Evolutionary conservation across 1,284 basidiomycete genomes (phyloP).

Genomic region (Ceratobasidium sp.): DNA sequence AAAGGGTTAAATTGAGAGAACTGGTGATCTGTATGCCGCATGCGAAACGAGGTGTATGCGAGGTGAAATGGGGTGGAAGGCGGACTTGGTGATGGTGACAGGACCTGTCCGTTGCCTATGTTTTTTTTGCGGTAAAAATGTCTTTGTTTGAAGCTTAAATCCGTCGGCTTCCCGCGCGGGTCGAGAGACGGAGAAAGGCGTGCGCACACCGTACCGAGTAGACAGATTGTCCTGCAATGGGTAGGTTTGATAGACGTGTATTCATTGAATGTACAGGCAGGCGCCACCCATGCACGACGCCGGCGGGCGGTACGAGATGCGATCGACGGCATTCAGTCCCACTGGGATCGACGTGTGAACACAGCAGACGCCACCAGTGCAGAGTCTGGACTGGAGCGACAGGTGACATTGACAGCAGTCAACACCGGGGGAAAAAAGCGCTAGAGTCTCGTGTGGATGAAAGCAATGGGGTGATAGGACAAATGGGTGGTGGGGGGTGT

Average conservation of each 20-base stretch:
- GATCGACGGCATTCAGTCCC: neutral
- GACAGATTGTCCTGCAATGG: neutral
- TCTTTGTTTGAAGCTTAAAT: conserved; percentile 3
- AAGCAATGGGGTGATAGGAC: conserved; percentile 25
- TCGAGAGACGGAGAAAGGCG: neutral
- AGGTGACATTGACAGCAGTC: conserved; percentile 1
- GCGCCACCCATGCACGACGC: conserved; percentile 5
- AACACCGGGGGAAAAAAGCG: conserved; percentile 1
- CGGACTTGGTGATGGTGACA: no score
- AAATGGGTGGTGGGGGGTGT: conserved; percentile 11
- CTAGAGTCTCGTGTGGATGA: conserved; percentile 12
- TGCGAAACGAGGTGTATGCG: conserved; percentile 20
- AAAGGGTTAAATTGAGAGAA: neutral
- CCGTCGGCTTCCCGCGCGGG: neutral
- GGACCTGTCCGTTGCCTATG: no score
- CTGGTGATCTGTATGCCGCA: neutral
- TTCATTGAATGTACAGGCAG: no score
- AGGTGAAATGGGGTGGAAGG: neutral
- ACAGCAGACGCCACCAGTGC: neutral
- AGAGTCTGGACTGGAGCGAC: neutral
- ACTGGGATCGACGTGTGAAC: neutral
- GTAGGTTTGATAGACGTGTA: neutral
- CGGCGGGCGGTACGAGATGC: neutral
- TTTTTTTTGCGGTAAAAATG: neutral
- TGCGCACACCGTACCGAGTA: conserved; percentile 4